Evolutionary conservation across 1,284 basidiomycete genomes (phyloP), one percentile per base, ranked within the genome.

Genomic region (Agaricales sp.): DNA sequence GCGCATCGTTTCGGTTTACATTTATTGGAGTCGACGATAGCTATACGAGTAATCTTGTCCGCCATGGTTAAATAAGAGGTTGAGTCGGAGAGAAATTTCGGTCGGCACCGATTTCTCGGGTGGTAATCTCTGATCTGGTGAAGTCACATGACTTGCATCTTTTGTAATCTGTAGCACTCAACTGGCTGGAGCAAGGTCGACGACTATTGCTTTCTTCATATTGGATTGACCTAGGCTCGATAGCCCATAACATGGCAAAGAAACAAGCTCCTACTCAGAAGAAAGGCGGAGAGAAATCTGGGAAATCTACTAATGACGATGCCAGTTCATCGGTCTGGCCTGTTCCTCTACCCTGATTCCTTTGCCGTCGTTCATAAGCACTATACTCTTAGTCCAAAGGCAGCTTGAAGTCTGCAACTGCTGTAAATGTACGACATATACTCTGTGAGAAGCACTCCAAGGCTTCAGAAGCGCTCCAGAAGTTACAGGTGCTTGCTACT

Each of bases 1-100:
- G 88, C 86, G 60, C 90, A 93, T 69, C 87, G 70, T 67, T 96
- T 95, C 16, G 92, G 92, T 63, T 93, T 93, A 72, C 92, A 96
- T 59, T 87, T 82, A 72, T 95, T 94, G 38, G 89, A 65, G 61
- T 93, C 90, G 59, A 96, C 90, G 63, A 96, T 92, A 54, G 92
- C 92, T 60, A 96, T 92, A 77, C 93, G 85, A 46, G 92, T 96
- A 58, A 95, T 92, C 69, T 92, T 94, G 73, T 94, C 92, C 18
- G 82, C 71, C 41, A 48, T 37, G 20, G 19, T 48, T 21, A 51
- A 43, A 25, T 23, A 18, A 45, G 47, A 51, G 48, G 30, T 23
- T 18, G 14, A 45, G 22, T 49, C 22, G 23, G 49, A 35, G 19
- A 13, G 12, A 19, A 20, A 23, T 46, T 19, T 13, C 16, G 16